Evolutionary conservation across 768 basidiomycete genomes (phyloP).

Genomic region (Kwoniella sp.): DNA sequence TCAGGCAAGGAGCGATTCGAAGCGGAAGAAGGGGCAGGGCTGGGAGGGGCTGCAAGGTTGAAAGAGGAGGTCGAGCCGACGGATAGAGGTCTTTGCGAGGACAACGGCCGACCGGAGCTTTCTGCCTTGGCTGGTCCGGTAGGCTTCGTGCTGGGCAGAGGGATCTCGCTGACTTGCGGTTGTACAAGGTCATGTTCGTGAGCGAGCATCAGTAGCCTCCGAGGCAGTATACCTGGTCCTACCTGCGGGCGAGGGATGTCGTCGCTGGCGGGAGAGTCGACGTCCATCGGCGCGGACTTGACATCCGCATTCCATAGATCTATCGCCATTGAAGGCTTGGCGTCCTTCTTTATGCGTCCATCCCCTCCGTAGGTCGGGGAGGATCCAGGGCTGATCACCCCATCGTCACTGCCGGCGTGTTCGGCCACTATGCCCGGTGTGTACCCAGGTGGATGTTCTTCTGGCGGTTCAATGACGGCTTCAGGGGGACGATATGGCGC

Average conservation of each 20-base stretch:
- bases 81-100: neutral
- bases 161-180: slow-evolving; percentile 27
- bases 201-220: slow-evolving; percentile 22
- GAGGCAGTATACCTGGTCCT: slow-evolving; percentile 34
- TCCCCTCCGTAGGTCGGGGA: neutral
- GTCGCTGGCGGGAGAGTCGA: slow-evolving; percentile 6
- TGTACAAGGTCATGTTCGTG: slow-evolving; percentile 38
- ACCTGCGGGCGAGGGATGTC: slow-evolving; percentile 24
- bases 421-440: slow-evolving; percentile 34
- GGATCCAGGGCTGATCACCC: slow-evolving; percentile 1
- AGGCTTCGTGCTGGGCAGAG: no score
- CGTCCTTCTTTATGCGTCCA: neutral
- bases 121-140: no score
- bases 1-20: slow-evolving; percentile 3
- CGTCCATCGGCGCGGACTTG: slow-evolving; percentile 11
- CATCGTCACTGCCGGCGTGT: slow-evolving; percentile 26
- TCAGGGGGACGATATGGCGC: slow-evolving; percentile 40
- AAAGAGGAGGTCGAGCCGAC: neutral
- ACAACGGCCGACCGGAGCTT: neutral
- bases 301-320: slow-evolving; percentile 17
- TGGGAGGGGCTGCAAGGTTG: slow-evolving; percentile 2
- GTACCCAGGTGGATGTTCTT: slow-evolving; percentile 36
- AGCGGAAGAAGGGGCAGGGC: slow-evolving; percentile 8
- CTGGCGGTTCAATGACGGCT: slow-evolving; percentile 34
- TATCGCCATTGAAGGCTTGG: slow-evolving; percentile 2